These are phyloP conservation scores for Neltuma alba DNA, from an alignment of 306 rosid genomes.

Conservation along the genomic window DNA sequence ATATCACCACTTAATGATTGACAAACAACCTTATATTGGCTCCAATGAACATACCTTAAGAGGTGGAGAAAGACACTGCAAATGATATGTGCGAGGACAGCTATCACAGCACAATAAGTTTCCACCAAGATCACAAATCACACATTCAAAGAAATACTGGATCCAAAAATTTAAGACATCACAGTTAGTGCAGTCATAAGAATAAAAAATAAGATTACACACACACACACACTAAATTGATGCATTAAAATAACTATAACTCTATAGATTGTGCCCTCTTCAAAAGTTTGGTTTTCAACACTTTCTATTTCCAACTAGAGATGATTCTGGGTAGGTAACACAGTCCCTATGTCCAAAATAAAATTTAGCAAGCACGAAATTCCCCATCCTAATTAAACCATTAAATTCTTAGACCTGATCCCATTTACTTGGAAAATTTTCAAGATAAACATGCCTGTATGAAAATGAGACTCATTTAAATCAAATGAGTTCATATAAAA, in stretches of 20 bases:
- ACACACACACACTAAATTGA: not conserved
- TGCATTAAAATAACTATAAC: constrained; percentile 4
- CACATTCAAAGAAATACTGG: constrained; percentile 93
- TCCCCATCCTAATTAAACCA: not conserved
- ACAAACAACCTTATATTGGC: constrained; percentile 31
- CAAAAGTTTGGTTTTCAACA: constrained; percentile 26
- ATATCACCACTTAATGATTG: constrained; percentile 9
- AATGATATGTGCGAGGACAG: constrained; percentile 96
- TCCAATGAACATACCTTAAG: constrained; percentile 75
- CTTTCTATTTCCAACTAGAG: not conserved
- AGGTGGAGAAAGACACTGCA: constrained; percentile 95
- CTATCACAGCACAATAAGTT: constrained; percentile 97
- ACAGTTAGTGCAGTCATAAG: constrained; percentile 37
- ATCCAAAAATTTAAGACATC: constrained; percentile 32
- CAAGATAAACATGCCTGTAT: not conserved
- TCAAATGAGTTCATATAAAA: not conserved
- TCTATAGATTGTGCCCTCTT: constrained; percentile 3
- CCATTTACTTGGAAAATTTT: not conserved
- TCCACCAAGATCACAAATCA: constrained; percentile 96
- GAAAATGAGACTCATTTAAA: not conserved
- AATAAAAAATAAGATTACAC: not conserved
- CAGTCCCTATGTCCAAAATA: not conserved
- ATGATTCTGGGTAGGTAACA: not conserved
- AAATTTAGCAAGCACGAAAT: not conserved
- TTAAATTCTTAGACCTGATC: not conserved